phyloP scores from a whole-genome alignment of 805 yeast species.

The Priceomyces carsonii region DNA sequence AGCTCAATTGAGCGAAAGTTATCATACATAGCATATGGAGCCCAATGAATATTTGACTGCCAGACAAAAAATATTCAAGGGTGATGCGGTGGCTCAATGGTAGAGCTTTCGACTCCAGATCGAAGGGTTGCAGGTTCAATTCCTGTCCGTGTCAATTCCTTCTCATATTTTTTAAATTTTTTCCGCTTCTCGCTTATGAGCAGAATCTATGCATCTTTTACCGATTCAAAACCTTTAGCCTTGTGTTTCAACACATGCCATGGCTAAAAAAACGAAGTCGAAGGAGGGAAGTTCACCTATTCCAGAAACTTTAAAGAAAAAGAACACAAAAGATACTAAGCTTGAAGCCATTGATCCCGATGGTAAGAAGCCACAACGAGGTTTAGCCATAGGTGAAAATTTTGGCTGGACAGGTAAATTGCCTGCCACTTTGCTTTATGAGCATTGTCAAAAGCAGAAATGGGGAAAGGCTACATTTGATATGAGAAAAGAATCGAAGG shows the following conservation, averaged over 20 bases:
- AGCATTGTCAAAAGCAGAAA: conserved; percentile 80
- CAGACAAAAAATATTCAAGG: conserved; percentile 9
- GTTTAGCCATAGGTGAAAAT: conserved; percentile 50
- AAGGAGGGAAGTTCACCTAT: conserved; percentile 3
- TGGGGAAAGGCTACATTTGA: conserved; percentile 89
- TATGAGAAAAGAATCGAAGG: conserved; percentile 49
- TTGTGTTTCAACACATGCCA: background rate
- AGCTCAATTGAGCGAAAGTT: background rate
- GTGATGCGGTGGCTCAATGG: conserved; percentile 32
- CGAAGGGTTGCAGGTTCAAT: conserved; percentile 82
- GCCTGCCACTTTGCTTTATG: conserved; percentile 84
- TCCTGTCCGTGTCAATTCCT: conserved; percentile 68
- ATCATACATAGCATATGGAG: too few relatives aligned
- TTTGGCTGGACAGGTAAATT: conserved; percentile 94
- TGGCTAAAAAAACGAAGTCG: conserved; percentile 9
- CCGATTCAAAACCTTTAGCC: too few relatives aligned
- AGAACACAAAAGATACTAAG: conserved; percentile 4
- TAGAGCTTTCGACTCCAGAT: conserved; percentile 43
- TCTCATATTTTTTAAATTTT: too few relatives aligned
- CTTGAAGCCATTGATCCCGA: conserved; percentile 8
- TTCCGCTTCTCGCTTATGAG: too few relatives aligned
- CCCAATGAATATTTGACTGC: conserved; percentile 1
- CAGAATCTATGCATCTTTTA: too few relatives aligned
- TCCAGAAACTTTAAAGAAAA: conserved; percentile 7
- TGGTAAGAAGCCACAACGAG: conserved; percentile 36